Evolutionary conservation across 495 filamentous ascomycete genomes (phyloP).

Genomic region (Amphirosellinia nigrospora): DNA sequence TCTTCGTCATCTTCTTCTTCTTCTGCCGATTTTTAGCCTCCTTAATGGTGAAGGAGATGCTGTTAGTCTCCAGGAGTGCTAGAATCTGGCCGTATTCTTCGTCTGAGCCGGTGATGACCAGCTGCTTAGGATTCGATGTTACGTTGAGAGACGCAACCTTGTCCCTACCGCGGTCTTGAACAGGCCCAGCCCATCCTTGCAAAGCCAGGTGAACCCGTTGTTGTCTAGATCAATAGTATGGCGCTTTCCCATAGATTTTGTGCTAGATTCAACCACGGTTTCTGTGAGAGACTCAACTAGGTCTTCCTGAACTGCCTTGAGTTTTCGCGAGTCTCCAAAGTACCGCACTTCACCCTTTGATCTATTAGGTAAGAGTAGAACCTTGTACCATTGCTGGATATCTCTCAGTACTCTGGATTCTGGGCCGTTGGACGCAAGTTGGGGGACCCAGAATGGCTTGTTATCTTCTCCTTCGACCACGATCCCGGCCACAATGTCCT

Average conservation of each 20-base stretch:
- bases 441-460: conserved; percentile 8
- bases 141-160: conserved; percentile 28
- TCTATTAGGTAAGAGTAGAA: conserved; percentile 9
- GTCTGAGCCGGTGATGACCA: conserved; percentile 28
- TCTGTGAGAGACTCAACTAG: conserved; percentile 4
- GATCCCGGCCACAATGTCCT: conserved; percentile 5
- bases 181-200: neutral
- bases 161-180: conserved; percentile 6
- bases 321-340: conserved; percentile 2
- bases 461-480: conserved; percentile 1
- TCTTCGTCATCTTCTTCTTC: too few relatives aligned
- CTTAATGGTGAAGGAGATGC: neutral
- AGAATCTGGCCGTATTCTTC: neutral
- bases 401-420: conserved; percentile 7
- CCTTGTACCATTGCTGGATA: neutral
- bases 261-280: neutral
- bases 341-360: conserved; percentile 12
- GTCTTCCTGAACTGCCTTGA: conserved; percentile 1
- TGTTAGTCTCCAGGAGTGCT: neutral
- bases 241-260: neutral
- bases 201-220: neutral
- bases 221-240: conserved; percentile 1
- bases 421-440: neutral
- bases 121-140: conserved; percentile 16
- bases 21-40: neutral